Base-by-base conservation (phyloP, 2,329 filamentous ascomycete species). In the Colletotrichum orchidophilum region DNA sequence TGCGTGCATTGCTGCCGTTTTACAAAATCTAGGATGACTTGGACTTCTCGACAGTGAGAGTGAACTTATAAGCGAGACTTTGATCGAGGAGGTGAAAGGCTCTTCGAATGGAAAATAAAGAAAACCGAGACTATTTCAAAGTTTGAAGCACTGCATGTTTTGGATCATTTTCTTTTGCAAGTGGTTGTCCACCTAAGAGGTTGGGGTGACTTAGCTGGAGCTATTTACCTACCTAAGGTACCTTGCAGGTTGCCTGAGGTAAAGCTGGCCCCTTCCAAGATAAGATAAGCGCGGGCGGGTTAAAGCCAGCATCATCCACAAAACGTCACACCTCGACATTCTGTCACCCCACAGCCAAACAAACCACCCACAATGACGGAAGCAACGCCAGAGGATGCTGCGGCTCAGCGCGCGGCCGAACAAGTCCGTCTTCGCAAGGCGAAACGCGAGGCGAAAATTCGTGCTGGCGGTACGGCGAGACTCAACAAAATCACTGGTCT, bases 381-480 rank as follows among this genome's bases (percentile, higher is more conserved):
- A 53, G 18, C 70, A 26, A 80, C 78, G 15, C 76, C 81, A n/a
- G 83, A 85, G 58, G 86, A 88, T 71, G 84, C 85, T 1, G 86
- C 85, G 2, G 83, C 87, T 15, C 82, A 85, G 70, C 83, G 87
- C 72, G 88, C 89, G 3, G 82, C 86, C 29, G 89, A 92, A 74
- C 91, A 94, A 81, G 91, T 92, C 46, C 90, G 93, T 57, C 85
- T 94, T 69, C 92, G 94, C 75, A 94, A 94, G 80, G 93, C 95
- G 80, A 90, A 93, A 49, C 88, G 93, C 59, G 92, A 94, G 80
- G 93, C 93, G 69, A 96, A 95, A 85, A 91, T 95, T 81, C 89
- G 88, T 76, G 90, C 91, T 60, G 91, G 92, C 71, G 93, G 92
- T 68, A 88, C 90, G 21, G 87, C 90, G 49, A 85, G 94, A 72